A percentile compares a stretch with the other conserved stretches of the same genome.
phyloP scores from a whole-genome alignment of 352 stramenopile species.

The Pythium vanterpoolii region DNA sequence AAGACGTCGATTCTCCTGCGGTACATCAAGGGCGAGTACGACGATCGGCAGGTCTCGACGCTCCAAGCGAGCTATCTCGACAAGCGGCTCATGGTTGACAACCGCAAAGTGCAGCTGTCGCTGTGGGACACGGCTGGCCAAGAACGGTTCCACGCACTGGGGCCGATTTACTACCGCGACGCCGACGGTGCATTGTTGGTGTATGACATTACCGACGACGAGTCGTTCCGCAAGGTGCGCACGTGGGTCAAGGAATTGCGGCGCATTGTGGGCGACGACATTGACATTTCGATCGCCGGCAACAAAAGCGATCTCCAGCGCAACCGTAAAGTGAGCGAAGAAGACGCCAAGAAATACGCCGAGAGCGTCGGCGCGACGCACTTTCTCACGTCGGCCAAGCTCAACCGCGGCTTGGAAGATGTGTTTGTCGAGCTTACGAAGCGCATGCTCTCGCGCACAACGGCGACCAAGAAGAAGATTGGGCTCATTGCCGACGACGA shows the following conservation, averaged over 20 bases:
- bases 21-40: constrained; percentile 93
- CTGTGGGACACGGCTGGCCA: constrained; percentile 88
- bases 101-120: constrained; percentile 71
- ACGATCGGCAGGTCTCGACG: constrained; percentile 90
- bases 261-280: constrained; percentile 89
- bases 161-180: constrained; percentile 90
- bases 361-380: constrained; percentile 84
- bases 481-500: constrained; percentile 81
- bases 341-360: constrained; percentile 83
- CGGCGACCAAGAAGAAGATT: constrained; percentile 75
- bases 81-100: constrained; percentile 87
- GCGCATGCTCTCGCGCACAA: constrained; percentile 66
- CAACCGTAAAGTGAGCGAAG: constrained; percentile 83
- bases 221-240: constrained; percentile 90
- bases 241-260: constrained; percentile 92
- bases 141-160: constrained; percentile 85
- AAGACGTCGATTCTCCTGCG: constrained; percentile 95
- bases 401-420: constrained; percentile 90
- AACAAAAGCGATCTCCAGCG: constrained; percentile 93
- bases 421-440: constrained; percentile 89
- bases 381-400: constrained; percentile 90
- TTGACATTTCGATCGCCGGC: constrained; percentile 89
- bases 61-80: constrained; percentile 93
- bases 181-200: constrained; percentile 87
- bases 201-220: constrained; percentile 91